phyloP scores from a whole-genome alignment of 352 stramenopile species.

The Globisporangium emineosum region DNA sequence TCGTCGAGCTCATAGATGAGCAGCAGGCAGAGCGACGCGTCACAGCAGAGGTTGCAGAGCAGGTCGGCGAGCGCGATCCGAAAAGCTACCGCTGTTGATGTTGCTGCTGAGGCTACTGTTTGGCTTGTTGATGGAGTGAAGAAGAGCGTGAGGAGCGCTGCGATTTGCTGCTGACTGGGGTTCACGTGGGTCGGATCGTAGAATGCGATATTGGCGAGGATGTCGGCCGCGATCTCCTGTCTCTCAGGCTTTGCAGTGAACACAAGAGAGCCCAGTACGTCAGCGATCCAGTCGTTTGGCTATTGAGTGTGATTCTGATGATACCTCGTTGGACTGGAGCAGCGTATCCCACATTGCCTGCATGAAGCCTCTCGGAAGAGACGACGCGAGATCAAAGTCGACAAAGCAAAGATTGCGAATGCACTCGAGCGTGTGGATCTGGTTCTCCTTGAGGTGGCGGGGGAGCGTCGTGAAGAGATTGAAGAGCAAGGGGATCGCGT shows the following conservation, averaged over 20 bases:
- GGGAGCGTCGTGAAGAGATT: conserved; percentile 26
- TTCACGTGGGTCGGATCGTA: conserved; percentile 13
- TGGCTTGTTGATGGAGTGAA: conserved; percentile 15
- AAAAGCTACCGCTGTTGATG: background rate
- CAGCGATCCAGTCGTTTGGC: background rate
- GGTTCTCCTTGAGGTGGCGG: conserved; percentile 14
- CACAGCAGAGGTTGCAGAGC: conserved; percentile 55
- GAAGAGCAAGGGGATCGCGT: conserved; percentile 27
- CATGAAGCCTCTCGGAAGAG: conserved; percentile 22
- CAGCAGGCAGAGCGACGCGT: conserved; percentile 46
- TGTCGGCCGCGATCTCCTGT: conserved; percentile 35
- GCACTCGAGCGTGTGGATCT: conserved; percentile 36
- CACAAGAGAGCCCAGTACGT: background rate
- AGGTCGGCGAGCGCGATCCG: conserved; percentile 50
- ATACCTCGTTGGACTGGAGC: conserved; percentile 19
- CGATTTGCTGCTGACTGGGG: conserved; percentile 31
- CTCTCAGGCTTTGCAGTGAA: conserved; percentile 11
- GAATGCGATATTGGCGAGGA: conserved; percentile 38
- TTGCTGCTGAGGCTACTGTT: conserved; percentile 3
- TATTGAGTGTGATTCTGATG: background rate
- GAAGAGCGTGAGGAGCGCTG: conserved; percentile 31
- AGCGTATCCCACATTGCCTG: conserved; percentile 27
- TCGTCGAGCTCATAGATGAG: conserved; percentile 70
- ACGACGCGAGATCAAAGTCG: conserved; percentile 5
- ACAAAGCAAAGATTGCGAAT: conserved; percentile 51